phyloP scores from a whole-genome alignment of 306 rosid species.

The Lathyrus sativus region DNA sequence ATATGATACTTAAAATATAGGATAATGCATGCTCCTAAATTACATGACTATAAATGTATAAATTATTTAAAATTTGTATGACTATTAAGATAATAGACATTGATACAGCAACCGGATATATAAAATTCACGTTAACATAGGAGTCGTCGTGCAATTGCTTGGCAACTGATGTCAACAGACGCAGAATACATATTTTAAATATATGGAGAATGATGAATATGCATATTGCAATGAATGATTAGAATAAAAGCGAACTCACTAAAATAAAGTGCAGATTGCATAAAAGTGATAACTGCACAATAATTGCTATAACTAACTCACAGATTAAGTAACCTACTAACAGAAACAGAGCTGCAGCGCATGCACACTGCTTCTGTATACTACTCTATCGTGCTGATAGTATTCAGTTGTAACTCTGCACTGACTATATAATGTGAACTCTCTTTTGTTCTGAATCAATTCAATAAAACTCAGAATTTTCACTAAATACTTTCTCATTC shows the following conservation, averaged over 20 bases:
- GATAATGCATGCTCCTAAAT: too few species aligned
- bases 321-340: not conserved
- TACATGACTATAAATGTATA: too few species aligned
- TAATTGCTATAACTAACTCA: not conserved
- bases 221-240: not conserved
- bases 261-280: not conserved
- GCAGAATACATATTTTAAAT: too few species aligned
- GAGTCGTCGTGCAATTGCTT: too few species aligned
- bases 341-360: not conserved
- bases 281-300: not conserved
- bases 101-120: too few species aligned
- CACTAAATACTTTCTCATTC: not conserved
- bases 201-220: not conserved
- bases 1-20: too few species aligned
- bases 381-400: not conserved
- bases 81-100: too few species aligned
- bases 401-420: slow-evolving; percentile 2
- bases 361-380: slow-evolving; percentile 2
- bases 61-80: too few species aligned
- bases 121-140: too few species aligned
- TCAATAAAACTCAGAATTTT: not conserved
- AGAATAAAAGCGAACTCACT: not conserved
- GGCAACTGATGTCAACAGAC: too few species aligned
- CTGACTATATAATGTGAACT: not conserved
- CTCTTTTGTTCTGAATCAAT: slow-evolving; percentile 7